Conservation (phyloP, 1,284 basidiomycete genomes). For the Xerocomus tenax region DNA sequence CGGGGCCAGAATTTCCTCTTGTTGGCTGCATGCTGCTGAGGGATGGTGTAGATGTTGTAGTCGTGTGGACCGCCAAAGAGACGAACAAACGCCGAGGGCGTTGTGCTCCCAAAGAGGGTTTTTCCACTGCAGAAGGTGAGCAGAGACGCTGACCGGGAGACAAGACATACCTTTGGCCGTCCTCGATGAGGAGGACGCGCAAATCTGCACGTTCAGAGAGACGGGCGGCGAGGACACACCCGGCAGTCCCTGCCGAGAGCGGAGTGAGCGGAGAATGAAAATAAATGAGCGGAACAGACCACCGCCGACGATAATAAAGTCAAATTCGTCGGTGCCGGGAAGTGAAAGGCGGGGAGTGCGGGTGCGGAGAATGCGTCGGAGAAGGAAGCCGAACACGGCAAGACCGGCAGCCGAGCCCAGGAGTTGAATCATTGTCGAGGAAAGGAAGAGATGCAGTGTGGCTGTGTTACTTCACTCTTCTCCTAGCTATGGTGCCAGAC, state of each 20-base stretch:
- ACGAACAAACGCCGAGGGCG: conserved; percentile 35
- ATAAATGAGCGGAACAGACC: conserved; percentile 32
- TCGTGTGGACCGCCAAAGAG: conserved; percentile 40
- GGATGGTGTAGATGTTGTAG: conserved; percentile 47
- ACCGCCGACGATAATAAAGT: conserved; percentile 58
- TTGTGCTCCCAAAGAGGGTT: conserved; percentile 33
- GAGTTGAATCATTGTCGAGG: neutral
- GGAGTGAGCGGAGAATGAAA: neutral
- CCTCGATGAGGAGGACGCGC: conserved; percentile 56
- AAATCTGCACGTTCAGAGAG: conserved; percentile 51
- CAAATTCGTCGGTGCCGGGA: conserved; percentile 37
- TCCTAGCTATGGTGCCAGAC: conserved; percentile 23
- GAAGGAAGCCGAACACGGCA: conserved; percentile 6
- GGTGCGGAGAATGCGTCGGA: conserved; percentile 1
- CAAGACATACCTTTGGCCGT: conserved; percentile 48
- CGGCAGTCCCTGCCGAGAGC: conserved; percentile 48
- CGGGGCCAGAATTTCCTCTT: conserved; percentile 51
- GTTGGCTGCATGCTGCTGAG: conserved; percentile 43
- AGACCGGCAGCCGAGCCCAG: neutral
- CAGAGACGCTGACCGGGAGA: rapidly evolving
- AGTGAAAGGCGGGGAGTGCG: neutral
- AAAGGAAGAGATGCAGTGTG: neutral
- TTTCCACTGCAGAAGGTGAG: conserved; percentile 19
- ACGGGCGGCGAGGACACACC: conserved; percentile 59
- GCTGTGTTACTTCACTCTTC: neutral